These are phyloP conservation scores for Alloascoidea hylecoeti DNA, from an alignment of 805 yeast genomes.

Conservation along the genomic window DNA sequence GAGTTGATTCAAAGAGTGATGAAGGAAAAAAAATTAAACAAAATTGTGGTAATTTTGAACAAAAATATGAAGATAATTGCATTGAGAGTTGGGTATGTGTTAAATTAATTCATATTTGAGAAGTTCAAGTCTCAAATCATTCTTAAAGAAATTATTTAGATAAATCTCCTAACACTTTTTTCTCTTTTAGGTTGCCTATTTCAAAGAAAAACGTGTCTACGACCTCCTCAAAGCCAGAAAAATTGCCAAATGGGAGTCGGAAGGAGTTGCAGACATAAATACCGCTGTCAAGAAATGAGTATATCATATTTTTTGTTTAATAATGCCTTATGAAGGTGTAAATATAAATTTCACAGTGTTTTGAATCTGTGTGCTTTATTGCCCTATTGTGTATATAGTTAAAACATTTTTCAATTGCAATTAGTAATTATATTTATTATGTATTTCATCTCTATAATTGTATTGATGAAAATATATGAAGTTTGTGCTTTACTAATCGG, in stretches of 20 bases:
- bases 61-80: slow-evolving; percentile 59
- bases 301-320: too few relatives aligned
- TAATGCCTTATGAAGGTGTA: too few relatives aligned
- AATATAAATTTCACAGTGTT: too few relatives aligned
- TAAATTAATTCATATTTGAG: not conserved
- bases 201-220: slow-evolving; percentile 77
- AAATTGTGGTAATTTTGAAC: slow-evolving; percentile 42
- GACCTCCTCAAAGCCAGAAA: slow-evolving; percentile 59
- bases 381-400: slow-evolving; percentile 1
- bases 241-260: slow-evolving; percentile 54
- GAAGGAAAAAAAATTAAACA: slow-evolving; percentile 29
- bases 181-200: slow-evolving; percentile 35
- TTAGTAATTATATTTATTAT: slow-evolving; percentile 1
- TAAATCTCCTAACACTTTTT: slow-evolving; percentile 4
- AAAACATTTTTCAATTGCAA: slow-evolving; percentile 8
- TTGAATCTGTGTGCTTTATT: not conserved
- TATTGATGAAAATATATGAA: too few relatives aligned
- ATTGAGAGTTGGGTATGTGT: slow-evolving; percentile 61
- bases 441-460: slow-evolving; percentile 62
- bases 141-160: too few relatives aligned
- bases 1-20: slow-evolving; percentile 17
- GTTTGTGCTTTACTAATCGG: too few relatives aligned
- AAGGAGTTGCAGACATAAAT: slow-evolving; percentile 30
- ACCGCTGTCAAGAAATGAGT: too few relatives aligned
- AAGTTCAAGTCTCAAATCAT: too few relatives aligned